Conservation (phyloP, 352 stramenopile species). For the Phytophthora fragariae region DNA sequence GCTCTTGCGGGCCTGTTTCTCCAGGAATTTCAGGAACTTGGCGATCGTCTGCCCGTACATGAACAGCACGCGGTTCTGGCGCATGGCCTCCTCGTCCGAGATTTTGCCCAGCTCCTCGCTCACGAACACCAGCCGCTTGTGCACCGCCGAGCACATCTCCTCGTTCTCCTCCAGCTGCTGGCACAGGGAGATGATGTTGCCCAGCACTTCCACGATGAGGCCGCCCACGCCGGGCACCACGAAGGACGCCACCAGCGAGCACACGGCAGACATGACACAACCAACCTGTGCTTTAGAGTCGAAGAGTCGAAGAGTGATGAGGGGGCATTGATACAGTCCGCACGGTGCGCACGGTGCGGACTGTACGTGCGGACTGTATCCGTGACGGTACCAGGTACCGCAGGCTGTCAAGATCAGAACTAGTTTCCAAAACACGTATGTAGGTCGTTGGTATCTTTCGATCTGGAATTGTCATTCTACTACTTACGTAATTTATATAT, state of each 20-base stretch:
- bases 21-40: slow-evolving; percentile 33
- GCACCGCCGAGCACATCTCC: slow-evolving; percentile 26
- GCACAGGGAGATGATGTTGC: slow-evolving; percentile 33
- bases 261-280: slow-evolving; percentile 22
- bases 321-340: too few species aligned
- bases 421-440: too few species aligned
- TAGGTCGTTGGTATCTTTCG: too few species aligned
- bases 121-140: slow-evolving; percentile 28
- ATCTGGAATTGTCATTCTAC: too few species aligned
- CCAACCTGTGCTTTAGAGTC: too few species aligned
- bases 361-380: too few species aligned
- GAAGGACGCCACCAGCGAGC: slow-evolving; percentile 35
- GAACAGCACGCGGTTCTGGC: slow-evolving; percentile 32
- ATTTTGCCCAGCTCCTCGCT: slow-evolving; percentile 33
- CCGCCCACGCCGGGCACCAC: slow-evolving; percentile 31
- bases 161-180: slow-evolving; percentile 45
- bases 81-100: slow-evolving; percentile 29
- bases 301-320: too few species aligned
- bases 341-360: too few species aligned
- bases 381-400: too few species aligned
- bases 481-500: too few species aligned
- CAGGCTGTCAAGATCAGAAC: too few species aligned
- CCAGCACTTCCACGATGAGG: slow-evolving; percentile 29
- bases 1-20: slow-evolving; percentile 31
- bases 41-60: slow-evolving; percentile 30